These are phyloP conservation scores for Penicillium sp. DNA, from an alignment of 2,329 filamentous ascomycete genomes.

Conservation along the genomic window DNA sequence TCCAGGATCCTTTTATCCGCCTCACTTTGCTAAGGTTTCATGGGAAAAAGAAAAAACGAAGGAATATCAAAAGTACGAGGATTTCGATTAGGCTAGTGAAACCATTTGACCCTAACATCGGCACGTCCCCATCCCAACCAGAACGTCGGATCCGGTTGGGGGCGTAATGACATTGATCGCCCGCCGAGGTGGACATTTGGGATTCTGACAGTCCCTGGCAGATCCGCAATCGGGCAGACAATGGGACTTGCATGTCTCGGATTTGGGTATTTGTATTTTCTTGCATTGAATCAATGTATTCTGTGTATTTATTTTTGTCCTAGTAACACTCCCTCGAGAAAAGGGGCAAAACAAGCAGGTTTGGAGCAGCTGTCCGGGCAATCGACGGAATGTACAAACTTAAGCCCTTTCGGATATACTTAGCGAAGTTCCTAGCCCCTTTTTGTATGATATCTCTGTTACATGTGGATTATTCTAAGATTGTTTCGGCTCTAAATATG, in stretches of 20 bases:
- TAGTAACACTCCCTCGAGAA: neutral
- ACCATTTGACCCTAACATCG: conserved; percentile 7
- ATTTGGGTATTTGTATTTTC: conserved; percentile 7
- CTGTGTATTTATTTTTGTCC: neutral
- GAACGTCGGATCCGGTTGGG: conserved; percentile 19
- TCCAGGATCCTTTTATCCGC: neutral
- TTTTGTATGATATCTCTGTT: neutral
- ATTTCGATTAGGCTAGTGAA: conserved; percentile 1
- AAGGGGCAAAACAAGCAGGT: conserved; percentile 2
- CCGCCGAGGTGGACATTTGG: neutral
- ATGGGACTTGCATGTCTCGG: conserved; percentile 7
- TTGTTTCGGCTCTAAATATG: conserved; percentile 1
- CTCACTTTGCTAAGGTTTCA: neutral
- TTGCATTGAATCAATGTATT: neutral
- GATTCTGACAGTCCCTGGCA: conserved; percentile 3
- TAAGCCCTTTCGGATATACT: neutral
- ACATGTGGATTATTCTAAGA: neutral
- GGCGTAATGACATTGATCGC: conserved; percentile 14
- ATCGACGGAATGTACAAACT: conserved; percentile 14
- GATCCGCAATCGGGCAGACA: conserved; percentile 18
- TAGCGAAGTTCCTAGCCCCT: neutral
- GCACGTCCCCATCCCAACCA: conserved; percentile 22
- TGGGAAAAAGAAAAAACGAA: neutral
- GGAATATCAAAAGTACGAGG: neutral
- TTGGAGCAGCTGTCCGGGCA: conserved; percentile 15